Evolutionary conservation across 495 filamentous ascomycete genomes (phyloP).

Genomic region (Astrothelium subdiscretum): DNA sequence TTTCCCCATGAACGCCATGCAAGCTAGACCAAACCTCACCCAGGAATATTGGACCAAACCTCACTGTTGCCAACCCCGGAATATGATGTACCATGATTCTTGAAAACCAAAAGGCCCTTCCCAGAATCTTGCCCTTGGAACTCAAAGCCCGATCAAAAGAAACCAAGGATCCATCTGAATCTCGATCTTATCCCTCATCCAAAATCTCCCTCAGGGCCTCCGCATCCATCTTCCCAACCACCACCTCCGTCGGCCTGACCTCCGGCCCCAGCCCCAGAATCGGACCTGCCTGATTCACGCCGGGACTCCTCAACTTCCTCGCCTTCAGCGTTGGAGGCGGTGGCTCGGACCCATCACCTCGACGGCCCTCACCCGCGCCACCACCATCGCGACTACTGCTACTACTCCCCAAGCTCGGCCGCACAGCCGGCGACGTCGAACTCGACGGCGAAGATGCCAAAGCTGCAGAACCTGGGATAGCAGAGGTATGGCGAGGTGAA

Average conservation of each 20-base stretch:
- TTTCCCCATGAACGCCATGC: neutral
- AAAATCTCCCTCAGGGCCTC: constrained; percentile 24
- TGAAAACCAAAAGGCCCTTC: neutral
- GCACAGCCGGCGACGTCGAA: neutral
- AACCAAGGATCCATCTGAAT: neutral
- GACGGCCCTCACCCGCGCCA: neutral
- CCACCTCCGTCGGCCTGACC: constrained; percentile 15
- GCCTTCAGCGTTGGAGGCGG: constrained; percentile 6
- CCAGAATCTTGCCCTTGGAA: no score
- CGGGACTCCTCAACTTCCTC: constrained; percentile 17
- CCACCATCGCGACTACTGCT: neutral
- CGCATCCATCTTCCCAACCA: constrained; percentile 12
- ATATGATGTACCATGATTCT: neutral
- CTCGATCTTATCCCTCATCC: constrained; percentile 13
- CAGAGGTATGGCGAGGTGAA: constrained; percentile 4
- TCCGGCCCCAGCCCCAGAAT: constrained; percentile 24
- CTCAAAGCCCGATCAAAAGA: neutral
- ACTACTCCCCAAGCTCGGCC: neutral
- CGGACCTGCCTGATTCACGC: constrained; percentile 27
- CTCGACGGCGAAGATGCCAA: neutral
- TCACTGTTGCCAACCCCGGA: no score
- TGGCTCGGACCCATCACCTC: neutral
- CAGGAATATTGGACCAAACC: no score
- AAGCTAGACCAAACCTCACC: neutral
- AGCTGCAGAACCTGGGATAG: no score